These are phyloP conservation scores for Wolfiporia cocos DNA, from an alignment of 1,284 basidiomycete species.

Conservation along the genomic window DNA sequence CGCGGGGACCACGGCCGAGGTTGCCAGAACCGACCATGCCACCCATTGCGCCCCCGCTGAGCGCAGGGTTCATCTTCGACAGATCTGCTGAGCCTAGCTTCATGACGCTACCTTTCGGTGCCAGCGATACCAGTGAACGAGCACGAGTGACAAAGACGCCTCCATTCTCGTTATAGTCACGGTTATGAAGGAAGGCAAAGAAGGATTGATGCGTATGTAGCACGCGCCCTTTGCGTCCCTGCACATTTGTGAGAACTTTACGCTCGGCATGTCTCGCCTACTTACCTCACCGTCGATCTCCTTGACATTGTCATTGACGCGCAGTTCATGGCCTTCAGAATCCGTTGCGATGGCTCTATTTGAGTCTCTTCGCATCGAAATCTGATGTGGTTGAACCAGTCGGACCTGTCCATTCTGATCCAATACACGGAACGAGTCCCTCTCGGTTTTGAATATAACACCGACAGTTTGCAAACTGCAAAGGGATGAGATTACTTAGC, in stretches of 20 bases:
- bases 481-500: slow-evolving; percentile 9
- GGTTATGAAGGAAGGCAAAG: slow-evolving; percentile 92
- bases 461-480: slow-evolving; percentile 85
- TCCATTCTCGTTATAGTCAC: slow-evolving; percentile 86
- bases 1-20: slow-evolving; percentile 70
- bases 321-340: slow-evolving; percentile 78
- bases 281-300: slow-evolving; percentile 86
- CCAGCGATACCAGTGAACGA: slow-evolving; percentile 73
- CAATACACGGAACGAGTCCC: slow-evolving; percentile 90
- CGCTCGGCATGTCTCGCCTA: slow-evolving; percentile 4
- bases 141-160: slow-evolving; percentile 92
- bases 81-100: slow-evolving; percentile 69
- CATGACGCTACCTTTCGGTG: slow-evolving; percentile 72
- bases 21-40: slow-evolving; percentile 80
- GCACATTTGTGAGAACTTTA: slow-evolving; percentile 2
- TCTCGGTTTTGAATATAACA: slow-evolving; percentile 97
- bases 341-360: slow-evolving; percentile 86
- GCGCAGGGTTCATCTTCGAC: slow-evolving; percentile 94
- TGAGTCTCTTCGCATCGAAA: slow-evolving; percentile 86
- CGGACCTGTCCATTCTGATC: slow-evolving; percentile 92
- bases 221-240: slow-evolving; percentile 89
- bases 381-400: slow-evolving; percentile 91
- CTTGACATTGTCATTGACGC: slow-evolving; percentile 89
- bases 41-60: slow-evolving; percentile 48
- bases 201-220: slow-evolving; percentile 94